Evolutionary conservation across 768 basidiomycete species (phyloP).

Genomic region (Amanita fuliginea): DNA sequence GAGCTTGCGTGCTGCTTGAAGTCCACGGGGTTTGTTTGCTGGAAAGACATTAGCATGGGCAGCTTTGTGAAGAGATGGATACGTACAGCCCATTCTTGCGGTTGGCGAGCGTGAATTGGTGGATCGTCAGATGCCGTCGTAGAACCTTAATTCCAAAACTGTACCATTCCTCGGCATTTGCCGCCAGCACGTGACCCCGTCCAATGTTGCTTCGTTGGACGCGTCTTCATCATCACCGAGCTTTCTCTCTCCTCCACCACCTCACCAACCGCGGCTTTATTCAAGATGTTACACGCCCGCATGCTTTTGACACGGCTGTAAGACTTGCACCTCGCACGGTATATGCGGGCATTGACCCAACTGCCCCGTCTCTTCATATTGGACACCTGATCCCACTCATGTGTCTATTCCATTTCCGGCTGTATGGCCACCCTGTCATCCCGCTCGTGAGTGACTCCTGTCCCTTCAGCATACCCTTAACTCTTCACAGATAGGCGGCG

Average conservation of each 20-base stretch:
- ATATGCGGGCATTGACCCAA: constrained; percentile 91
- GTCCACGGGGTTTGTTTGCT: constrained; percentile 99
- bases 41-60: constrained; percentile 10
- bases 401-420: constrained; percentile 77
- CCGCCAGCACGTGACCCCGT: not conserved
- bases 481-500: constrained; percentile 74
- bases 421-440: constrained; percentile 74
- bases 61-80: constrained; percentile 12
- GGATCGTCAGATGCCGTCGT: constrained; percentile 19
- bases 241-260: constrained; percentile 22
- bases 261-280: constrained; percentile 35
- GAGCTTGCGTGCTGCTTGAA: constrained; percentile 98
- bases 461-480: not conserved
- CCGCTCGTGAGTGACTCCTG: constrained; percentile 56
- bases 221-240: not conserved
- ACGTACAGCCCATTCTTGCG: constrained; percentile 81
- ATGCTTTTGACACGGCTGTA: constrained; percentile 28
- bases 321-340: constrained; percentile 36
- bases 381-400: constrained; percentile 90
- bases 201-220: constrained; percentile 1
- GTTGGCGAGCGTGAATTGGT: constrained; percentile 36
- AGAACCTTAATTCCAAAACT: constrained; percentile 39
- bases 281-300: constrained; percentile 38
- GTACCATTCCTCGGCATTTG: constrained; percentile 16
- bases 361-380: constrained; percentile 81